Conservation (phyloP, 176 grass and related monocot genomes). For the Otatea glauca region DNA sequence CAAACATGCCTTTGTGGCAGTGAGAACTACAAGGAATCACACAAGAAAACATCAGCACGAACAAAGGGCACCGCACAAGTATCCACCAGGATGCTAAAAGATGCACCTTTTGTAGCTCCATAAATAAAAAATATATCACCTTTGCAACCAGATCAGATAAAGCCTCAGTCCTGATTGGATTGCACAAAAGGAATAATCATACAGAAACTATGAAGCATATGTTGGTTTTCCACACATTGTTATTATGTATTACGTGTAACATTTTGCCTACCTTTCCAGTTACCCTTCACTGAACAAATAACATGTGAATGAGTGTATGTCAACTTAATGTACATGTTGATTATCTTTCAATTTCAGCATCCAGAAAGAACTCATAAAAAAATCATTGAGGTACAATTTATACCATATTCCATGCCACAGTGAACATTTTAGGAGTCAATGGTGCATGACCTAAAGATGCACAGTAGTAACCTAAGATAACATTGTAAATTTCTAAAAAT, state of each 20-base stretch:
- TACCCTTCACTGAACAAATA: slow-evolving; percentile 2
- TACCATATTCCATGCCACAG: background rate
- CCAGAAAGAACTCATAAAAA: background rate
- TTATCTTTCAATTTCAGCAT: background rate
- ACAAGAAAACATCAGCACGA: no score
- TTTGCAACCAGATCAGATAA: no score
- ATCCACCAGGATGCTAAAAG: no score
- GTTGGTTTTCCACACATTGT: no score
- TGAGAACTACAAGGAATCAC: no score
- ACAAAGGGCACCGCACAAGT: no score
- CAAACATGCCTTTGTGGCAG: no score
- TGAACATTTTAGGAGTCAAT: background rate
- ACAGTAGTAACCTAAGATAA: background rate
- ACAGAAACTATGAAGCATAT: no score
- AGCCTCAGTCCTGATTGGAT: no score
- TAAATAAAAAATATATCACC: no score
- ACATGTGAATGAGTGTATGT: background rate
- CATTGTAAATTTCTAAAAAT: background rate
- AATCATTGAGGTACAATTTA: slow-evolving; percentile 7
- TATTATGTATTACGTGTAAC: background rate
- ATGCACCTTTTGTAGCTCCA: no score
- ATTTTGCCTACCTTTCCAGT: background rate
- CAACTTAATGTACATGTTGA: background rate
- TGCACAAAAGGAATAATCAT: no score
- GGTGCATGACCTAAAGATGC: background rate